Conservation (phyloP, 441 rosid genomes). For the Mallotus japonicus region DNA sequence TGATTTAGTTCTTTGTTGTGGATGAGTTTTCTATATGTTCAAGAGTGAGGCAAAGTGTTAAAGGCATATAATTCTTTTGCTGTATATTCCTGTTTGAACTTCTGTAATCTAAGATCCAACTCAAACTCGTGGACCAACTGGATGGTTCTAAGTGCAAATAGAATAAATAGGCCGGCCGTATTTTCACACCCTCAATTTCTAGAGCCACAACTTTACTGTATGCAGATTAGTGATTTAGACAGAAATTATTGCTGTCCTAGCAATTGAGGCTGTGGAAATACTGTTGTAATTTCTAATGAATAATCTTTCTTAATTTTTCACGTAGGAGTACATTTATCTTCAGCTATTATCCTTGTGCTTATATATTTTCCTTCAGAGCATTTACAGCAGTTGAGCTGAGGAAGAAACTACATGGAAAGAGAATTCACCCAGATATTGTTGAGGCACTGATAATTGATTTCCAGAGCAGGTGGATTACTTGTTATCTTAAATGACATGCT, state of each 20-base stretch:
- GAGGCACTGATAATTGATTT: constrained; percentile 56
- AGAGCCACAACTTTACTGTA: no score
- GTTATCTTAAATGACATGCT: not conserved
- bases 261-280: not conserved
- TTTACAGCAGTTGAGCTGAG: constrained; percentile 61
- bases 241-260: not conserved
- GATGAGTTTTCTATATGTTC: not conserved
- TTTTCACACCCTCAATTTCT: no score
- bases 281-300: no score
- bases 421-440: constrained; percentile 40
- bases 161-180: not conserved
- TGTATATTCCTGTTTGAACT: not conserved
- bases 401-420: constrained; percentile 70
- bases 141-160: not conserved
- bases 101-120: constrained; percentile 3
- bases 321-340: not conserved
- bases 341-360: constrained; percentile 6
- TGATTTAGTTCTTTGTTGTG: not conserved
- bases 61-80: not conserved
- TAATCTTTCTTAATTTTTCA: not conserved
- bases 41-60: not conserved
- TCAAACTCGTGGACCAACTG: not conserved
- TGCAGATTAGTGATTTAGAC: no score
- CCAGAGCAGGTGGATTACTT: constrained; percentile 45
- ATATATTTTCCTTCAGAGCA: constrained; percentile 45